A percentile compares a stretch with the other conserved stretches of the same genome.
phyloP scores from a whole-genome alignment of 108 stramenopile species.

The Ochromonas danica region DNA sequence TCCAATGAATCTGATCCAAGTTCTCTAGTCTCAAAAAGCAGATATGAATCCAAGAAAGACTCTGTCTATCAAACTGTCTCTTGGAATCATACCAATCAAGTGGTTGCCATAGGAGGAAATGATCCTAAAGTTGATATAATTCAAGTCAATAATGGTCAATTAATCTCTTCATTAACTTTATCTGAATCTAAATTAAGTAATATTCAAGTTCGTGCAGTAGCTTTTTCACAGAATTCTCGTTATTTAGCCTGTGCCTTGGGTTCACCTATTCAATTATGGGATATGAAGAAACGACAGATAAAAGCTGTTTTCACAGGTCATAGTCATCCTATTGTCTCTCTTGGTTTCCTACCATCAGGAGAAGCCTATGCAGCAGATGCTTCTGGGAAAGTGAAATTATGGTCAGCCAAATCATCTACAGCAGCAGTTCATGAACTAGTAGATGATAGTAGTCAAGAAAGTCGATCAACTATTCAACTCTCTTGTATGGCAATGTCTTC shows the following conservation, averaged over 20 bases:
- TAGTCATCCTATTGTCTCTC: not conserved
- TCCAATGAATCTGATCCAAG: no score
- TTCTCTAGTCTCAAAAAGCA: not conserved
- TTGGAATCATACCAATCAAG: conserved; percentile 35
- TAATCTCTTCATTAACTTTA: not conserved
- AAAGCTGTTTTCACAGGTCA: conserved; percentile 14
- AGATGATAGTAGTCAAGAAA: not conserved
- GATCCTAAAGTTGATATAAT: not conserved
- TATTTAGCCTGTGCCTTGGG: not conserved
- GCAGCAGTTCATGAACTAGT: not conserved
- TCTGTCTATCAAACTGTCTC: no score
- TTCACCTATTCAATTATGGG: not conserved
- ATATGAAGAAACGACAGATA: conserved; percentile 24
- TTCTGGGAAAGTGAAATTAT: not conserved
- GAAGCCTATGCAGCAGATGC: not conserved
- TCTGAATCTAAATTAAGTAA: not conserved
- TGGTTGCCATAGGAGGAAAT: conserved; percentile 28
- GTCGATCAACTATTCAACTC: not conserved
- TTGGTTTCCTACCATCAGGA: not conserved
- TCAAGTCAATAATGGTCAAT: conserved; percentile 20
- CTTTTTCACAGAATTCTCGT: conserved; percentile 28
- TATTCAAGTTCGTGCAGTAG: not conserved
- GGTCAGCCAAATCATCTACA: not conserved
- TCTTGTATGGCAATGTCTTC: not conserved
- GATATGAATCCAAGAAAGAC: no score